Base-by-base conservation (phyloP, 1,284 basidiomycete genomes). In the Apiotrichum akiyoshidainum region DNA sequence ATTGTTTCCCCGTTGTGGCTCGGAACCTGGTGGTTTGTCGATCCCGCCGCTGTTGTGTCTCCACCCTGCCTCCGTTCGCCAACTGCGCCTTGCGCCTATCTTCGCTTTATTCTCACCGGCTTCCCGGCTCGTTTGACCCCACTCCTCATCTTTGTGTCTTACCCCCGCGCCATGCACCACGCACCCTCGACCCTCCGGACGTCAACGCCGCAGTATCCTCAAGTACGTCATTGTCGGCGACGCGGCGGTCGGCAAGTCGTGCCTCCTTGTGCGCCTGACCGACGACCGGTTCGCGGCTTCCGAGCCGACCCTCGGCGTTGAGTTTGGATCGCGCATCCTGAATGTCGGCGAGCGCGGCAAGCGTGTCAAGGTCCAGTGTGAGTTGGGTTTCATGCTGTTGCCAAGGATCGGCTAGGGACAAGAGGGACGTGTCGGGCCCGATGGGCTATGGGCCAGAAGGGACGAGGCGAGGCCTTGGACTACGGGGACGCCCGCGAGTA, bases 221-320 rank as follows among this genome's bases (percentile, higher is more conserved):
- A 76, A 76, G 62, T 76, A 75, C 64, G 72, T 75, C 16, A 69
- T 76, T 44, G 63, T 76, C 21, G 74, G 74, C 49, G 74, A 76
- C 58, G 66, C 71, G 8, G 65, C 72, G 9, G 72, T 74, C 13
- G 74, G 74, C 46, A 76, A 76, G 65, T 71, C 70, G 17, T 71
- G 66, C 13, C 55, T 76, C 13, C 67, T 76, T 5, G 58, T 72
- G 31, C 68, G 74, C 17, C 63, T 76, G 5, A 76, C 74, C 1
- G 71, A 73, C 52, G 71, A 74, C 57, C 63, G 69, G n/a, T 73
- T 72, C 54, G 60, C 62, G 14, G 46, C 63, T 12, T 68, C 67
- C 11, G 74, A 75, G 58, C 73, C 72, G 40, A 76, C 74, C 7
- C 61, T 76, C 5, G 74, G 74, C 13, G 74, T 76, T 21, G 73